Base-by-base conservation (phyloP, 2,329 filamentous ascomycete genomes). In the Fusarium miscanthi region DNA sequence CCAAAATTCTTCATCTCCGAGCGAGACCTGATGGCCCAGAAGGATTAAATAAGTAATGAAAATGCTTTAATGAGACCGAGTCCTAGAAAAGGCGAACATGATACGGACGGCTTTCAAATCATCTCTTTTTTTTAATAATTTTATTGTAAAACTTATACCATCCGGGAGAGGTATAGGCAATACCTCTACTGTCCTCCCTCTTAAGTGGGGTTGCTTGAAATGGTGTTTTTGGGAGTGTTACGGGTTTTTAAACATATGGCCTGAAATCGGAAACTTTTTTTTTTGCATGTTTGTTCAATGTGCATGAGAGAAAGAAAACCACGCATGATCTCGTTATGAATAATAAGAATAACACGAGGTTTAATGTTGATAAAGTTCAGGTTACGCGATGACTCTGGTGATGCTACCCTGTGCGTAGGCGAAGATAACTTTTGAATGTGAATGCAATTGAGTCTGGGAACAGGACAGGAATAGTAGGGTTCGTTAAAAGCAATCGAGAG, bases 1-100 rank as follows among this genome's bases (percentile, higher is more conserved):
- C 60, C 74, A 21, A 59, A 74, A 21, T 84, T 81, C 66, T 82
- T 78, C 73, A 74, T 83, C 48, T 79, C 79, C 4, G 82, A 84
- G 69, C 72, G 72, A 42, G 73, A 81, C n/a, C 74, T 84, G 40
- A 81, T 82, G 76, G 68, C 68, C 31, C 72, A 42, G 30, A 27
- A 52, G 23, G 70, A 73, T 42, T 61, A 48, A 73, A 71, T 64
- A 56, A 73, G 66, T 68, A 73, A 73, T 48, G 61, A 73, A 69
- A 41, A 77, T 59, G 67, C 66, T 75, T 66, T 65, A 62, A 76
- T 66, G 75, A 77, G 43, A 63, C 57, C 57, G 54, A 64, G 56
- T 66, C 58, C 54, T 66, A 62, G 52, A 67, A 68, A 74, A 71
- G 62, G 62, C 61, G 66, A 60, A 63, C 61, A 66, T 69, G 71